Conservation (phyloP, 163 green algal genomes). For the Picocystis sp. region DNA sequence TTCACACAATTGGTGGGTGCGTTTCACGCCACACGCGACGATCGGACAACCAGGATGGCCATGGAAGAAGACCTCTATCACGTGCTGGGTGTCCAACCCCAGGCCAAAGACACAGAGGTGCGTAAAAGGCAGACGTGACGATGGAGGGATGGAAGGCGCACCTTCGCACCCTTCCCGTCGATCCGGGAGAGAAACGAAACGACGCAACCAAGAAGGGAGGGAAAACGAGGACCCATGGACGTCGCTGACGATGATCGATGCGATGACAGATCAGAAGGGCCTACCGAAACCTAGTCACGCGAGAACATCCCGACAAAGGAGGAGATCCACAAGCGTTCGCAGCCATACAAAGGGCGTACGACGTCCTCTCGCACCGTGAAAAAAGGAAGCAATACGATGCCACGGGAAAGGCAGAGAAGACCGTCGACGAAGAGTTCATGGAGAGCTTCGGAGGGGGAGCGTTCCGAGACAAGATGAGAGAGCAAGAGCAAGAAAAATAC, state of each 20-base stretch:
- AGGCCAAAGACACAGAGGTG: neutral
- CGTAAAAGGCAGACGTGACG: neutral
- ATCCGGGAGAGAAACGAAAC: slow-evolving; percentile 2
- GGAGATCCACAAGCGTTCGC: slow-evolving; percentile 16
- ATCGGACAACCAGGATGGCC: too few relatives aligned
- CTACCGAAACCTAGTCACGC: slow-evolving; percentile 45
- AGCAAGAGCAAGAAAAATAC: slow-evolving; percentile 11
- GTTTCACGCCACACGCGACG: too few relatives aligned
- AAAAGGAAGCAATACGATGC: slow-evolving; percentile 42
- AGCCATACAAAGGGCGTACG: slow-evolving; percentile 19
- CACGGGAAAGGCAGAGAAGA: slow-evolving; percentile 39
- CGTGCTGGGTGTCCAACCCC: neutral
- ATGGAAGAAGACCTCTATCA: neutral
- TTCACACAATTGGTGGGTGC: too few relatives aligned
- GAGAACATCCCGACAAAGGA: slow-evolving; percentile 31
- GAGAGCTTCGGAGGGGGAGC: slow-evolving; percentile 45
- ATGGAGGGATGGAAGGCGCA: neutral
- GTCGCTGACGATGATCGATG: too few relatives aligned
- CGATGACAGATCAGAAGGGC: slow-evolving; percentile 38
- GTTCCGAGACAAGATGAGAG: slow-evolving; percentile 10
- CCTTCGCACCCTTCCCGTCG: too few relatives aligned
- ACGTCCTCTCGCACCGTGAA: slow-evolving; percentile 14
- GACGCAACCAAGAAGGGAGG: neutral
- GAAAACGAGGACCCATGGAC: too few relatives aligned
- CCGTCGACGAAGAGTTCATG: slow-evolving; percentile 58